Base-by-base conservation (phyloP, 805 yeast genomes). In the Hanseniaspora thailandica region DNA sequence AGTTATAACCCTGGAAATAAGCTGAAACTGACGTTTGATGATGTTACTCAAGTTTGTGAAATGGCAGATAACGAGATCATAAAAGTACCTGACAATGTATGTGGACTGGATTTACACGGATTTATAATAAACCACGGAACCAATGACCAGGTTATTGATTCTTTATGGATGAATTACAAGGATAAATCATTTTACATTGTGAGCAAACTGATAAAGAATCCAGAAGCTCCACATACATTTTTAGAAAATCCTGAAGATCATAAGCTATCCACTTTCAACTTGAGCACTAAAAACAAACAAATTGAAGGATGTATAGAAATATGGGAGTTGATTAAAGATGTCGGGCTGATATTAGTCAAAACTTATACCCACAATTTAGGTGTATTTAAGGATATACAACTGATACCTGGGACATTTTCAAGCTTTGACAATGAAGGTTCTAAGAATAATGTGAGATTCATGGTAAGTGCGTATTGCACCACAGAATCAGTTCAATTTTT, bases 311-410 rank as follows among this genome's bases (percentile, higher is more conserved):
- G 31, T 15, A 3, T 48, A 19, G 52, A 48, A 33, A 40, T 48
- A 1, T 48, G 52, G 52, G 52, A 48, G 28, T 25, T 48, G 13
- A 39, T 25, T 31, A 39, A 39, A 31, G 41, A 39, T 17, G 30
- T 33, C 9, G 52, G 52, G 4, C 28, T 48, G 1, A 48, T 40
- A 3, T n/a, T 48, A 17, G 8, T 48, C 9, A 48, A 48, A 22
- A 43, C 34, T 19, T 48, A 31, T 15, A 17, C 15, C 13, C 52
- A 48, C 19, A 23, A 33, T 0, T 25, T 40, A n/a, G 52, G 52
- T 1, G 34, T 48, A 1, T 5, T 48, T 0, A 40, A 35, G 6
- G 30, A 48, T 6, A 15, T 48, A 12, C 23, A 31, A 5, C 7
- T 48, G 15, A 17, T 47, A 4, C 45, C 35, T 20, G 52, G 38